Conservation (phyloP, 306 rosid species). For the Lathyrus sativus region DNA sequence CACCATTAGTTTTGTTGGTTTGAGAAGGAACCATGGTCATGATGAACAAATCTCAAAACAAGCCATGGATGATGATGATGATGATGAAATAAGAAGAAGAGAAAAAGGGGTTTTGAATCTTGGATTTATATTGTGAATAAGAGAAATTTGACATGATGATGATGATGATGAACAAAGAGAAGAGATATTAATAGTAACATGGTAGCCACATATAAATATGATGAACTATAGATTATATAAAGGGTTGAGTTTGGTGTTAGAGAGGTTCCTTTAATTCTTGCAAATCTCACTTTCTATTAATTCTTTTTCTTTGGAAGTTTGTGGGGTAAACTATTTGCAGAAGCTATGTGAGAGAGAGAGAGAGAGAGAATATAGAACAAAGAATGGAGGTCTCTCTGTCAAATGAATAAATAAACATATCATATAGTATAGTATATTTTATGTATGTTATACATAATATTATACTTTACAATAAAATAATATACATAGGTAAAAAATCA, state of each 20-base stretch:
- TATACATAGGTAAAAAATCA: too few species aligned
- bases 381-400: constrained; percentile 69
- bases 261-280: constrained; percentile 39
- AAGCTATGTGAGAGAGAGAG: constrained; percentile 32
- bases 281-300: constrained; percentile 89
- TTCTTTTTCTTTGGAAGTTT: constrained; percentile 93
- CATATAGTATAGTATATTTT: neutral
- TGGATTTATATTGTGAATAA: constrained; percentile 32
- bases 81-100: constrained; percentile 7
- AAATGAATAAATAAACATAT: constrained; percentile 40
- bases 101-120: constrained; percentile 28
- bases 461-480: too few species aligned
- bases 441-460: neutral
- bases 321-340: constrained; percentile 64
- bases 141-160: constrained; percentile 49
- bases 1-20: constrained; percentile 37
- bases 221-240: constrained; percentile 36
- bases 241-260: constrained; percentile 39
- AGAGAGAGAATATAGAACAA: constrained; percentile 32
- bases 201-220: constrained; percentile 46
- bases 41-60: constrained; percentile 42
- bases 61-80: constrained; percentile 50
- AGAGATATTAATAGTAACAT: constrained; percentile 34
- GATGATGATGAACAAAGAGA: constrained; percentile 8
- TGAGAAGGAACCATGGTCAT: constrained; percentile 86